Percentiles rank a stretch among this genome's conserved stretches.
Conservation (phyloP, 1,139 yeast genomes). For the Lodderomyces margitis region DNA sequence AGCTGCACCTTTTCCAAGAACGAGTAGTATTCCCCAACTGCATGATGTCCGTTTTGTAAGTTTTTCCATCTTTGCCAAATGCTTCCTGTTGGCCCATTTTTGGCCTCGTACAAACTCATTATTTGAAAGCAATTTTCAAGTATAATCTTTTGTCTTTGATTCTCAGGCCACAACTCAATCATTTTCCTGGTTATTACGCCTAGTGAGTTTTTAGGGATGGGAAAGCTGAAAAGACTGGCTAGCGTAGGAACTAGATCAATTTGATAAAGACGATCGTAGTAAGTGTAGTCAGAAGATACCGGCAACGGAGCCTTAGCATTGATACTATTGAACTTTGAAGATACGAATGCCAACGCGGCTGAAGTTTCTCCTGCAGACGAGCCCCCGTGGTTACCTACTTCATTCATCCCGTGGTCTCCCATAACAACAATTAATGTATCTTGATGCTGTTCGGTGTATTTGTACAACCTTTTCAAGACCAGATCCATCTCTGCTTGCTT, state of each 20-base stretch:
- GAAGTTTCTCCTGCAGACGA: conserved; percentile 90
- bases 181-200: conserved; percentile 68
- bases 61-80: conserved; percentile 17
- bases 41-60: conserved; percentile 10
- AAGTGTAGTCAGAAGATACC: conserved; percentile 45
- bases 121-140: conserved; percentile 66
- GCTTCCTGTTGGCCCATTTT: conserved; percentile 18
- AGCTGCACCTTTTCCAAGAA: conserved; percentile 54
- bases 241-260: conserved; percentile 88
- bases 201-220: conserved; percentile 81
- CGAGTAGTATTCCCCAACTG: conserved; percentile 27
- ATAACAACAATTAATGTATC: conserved; percentile 66
- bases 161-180: conserved; percentile 47
- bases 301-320: conserved; percentile 35
- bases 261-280: conserved; percentile 61
- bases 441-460: conserved; percentile 37
- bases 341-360: conserved; percentile 70
- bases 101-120: conserved; percentile 30
- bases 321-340: conserved; percentile 49
- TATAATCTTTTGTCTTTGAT: conserved; percentile 41
- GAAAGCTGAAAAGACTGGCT: conserved; percentile 68
- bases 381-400: conserved; percentile 94
- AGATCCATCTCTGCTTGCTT: conserved; percentile 87
- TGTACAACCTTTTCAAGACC: conserved; percentile 55
- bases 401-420: conserved; percentile 98